Conservation (phyloP, 345 rosid genomes). For the Iberis pinnata region DNA sequence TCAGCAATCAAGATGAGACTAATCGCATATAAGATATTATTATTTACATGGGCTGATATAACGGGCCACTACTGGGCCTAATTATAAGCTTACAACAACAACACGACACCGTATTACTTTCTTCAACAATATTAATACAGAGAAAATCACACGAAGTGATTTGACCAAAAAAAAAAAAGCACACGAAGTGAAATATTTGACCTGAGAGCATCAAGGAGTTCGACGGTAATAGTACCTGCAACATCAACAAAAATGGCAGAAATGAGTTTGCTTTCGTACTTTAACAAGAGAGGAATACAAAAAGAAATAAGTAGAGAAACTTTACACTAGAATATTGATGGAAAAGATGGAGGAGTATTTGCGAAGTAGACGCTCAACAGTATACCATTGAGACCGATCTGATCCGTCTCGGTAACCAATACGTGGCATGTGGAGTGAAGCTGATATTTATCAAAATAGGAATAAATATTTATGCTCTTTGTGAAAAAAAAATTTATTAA, state of each 20-base stretch:
- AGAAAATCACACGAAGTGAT: no score
- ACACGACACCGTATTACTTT: neutral
- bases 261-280: neutral
- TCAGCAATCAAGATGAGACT: conserved; percentile 10
- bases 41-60: neutral
- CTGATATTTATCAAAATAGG: conserved; percentile 32
- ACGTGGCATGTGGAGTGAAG: conserved; percentile 88
- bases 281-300: neutral
- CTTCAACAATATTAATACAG: neutral
- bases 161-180: no score
- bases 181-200: conserved; percentile 5
- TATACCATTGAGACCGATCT: conserved; percentile 75
- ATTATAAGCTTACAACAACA: neutral
- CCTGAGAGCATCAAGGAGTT: conserved; percentile 27
- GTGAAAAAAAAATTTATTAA: neutral
- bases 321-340: conserved; percentile 66
- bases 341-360: conserved; percentile 67
- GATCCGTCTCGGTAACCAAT: conserved; percentile 71
- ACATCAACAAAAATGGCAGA: neutral
- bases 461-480: no score
- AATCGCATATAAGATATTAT: neutral
- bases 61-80: conserved; percentile 17
- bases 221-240: conserved; percentile 65
- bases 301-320: neutral
- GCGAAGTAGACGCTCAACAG: conserved; percentile 74